Evolutionary conservation across 2,329 filamentous ascomycete genomes (phyloP), one percentile per base, ranked within the genome.

Genomic region (Aspergillus proliferans): DNA sequence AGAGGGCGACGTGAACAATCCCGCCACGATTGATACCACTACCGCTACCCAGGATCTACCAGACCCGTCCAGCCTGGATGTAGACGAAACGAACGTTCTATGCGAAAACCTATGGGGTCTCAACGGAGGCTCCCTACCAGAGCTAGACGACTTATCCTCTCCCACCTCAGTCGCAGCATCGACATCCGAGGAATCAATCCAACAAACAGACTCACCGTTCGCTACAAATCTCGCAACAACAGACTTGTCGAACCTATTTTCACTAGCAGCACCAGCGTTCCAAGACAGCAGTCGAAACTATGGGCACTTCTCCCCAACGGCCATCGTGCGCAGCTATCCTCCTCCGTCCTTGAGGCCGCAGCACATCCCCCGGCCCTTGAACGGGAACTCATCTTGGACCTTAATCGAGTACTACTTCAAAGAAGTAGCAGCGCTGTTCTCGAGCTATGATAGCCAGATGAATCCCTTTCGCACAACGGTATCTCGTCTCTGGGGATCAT

Each of bases 391-490:
- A 15, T 76, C 78, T 3, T 81, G 78, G 43, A 74, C 79, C 42
- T 67, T 84, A 14, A 76, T 84, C 8, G 79, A 83, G 43, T 81
- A 84, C 55, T 84, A 84, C 56, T 84, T 84, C 66, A 78, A 79
- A 56, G 79, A 83, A 51, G 79, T 83, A 3, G 82, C 79, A 44
- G 75, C 73, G 3, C 65, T 84, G 8, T 84, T 82, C 61, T 84
- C 81, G n/a, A 82, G 78, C 50, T 85, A 82, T 56, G 82, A 84
- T 61, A 82, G 80, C 18, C 70, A 74, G 10, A 71, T 82, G 55
- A 85, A 84, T 55, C 80, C 80, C 0, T 84, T 83, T 54, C 71
- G 81, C 34, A 78, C 76, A 1, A 79, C 80, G 0, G 78, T 84
- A 10, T 76, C 74, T 4, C 75, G 76, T 19, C 70, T 82, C 2